phyloP scores from a whole-genome alignment of 176 grass and related monocot genomes.

The Oryza punctata region DNA sequence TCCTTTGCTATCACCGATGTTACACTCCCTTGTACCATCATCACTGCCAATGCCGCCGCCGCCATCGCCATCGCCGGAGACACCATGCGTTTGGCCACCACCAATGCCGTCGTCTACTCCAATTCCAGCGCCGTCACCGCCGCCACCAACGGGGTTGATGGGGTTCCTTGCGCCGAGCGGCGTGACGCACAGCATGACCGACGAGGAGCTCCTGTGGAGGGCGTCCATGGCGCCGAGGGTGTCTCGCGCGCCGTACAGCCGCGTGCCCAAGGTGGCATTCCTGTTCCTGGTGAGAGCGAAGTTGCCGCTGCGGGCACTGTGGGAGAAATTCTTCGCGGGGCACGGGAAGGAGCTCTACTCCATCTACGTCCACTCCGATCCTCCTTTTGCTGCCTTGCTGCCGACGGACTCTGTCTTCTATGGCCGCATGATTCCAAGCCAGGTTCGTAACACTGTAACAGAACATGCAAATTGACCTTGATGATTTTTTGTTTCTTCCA shows the following conservation, averaged over 20 bases:
- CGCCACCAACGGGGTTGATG: background rate
- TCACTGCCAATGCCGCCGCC: background rate
- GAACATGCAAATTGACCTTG: too few species aligned
- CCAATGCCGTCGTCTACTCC: background rate
- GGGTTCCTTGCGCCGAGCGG: conserved; percentile 1
- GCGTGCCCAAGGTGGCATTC: conserved; percentile 70
- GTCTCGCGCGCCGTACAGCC: conserved; percentile 20
- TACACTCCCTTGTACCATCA: background rate
- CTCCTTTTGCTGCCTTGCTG: conserved; percentile 44
- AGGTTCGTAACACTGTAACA: background rate
- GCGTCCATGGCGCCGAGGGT: conserved; percentile 63
- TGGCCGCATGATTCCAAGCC: conserved; percentile 59
- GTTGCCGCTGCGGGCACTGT: conserved; percentile 60
- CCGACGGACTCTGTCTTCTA: conserved; percentile 59
- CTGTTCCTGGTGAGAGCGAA: conserved; percentile 63
- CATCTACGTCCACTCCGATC: conserved; percentile 71
- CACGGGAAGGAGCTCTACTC: conserved; percentile 54
- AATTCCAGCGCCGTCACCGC: too few species aligned
- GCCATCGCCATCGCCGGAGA: background rate
- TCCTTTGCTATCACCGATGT: background rate
- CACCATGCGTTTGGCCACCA: background rate
- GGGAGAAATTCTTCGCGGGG: conserved; percentile 83
- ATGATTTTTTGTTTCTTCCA: too few species aligned
- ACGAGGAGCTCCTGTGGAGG: conserved; percentile 62
- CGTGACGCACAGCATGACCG: conserved; percentile 55